A percentile compares a stretch with the other conserved stretches of the same genome.
Evolutionary conservation across 169 alveolate genomes (phyloP).

Genomic region (Cryptosporidium muris): DNA sequence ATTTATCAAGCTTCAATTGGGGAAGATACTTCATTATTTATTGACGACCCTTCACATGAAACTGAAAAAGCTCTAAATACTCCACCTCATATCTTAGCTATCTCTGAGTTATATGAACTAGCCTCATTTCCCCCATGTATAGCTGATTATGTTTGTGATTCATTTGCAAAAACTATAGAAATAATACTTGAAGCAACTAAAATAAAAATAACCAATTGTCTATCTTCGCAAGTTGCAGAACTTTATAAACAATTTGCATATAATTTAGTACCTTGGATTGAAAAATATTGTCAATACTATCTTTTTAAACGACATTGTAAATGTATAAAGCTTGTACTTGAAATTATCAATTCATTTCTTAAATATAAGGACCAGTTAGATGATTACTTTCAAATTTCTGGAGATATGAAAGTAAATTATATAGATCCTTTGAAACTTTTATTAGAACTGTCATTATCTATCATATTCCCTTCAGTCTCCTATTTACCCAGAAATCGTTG

Average conservation of each 20-base stretch:
- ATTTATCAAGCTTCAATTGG: too few relatives aligned
- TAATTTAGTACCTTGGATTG: conserved; percentile 14
- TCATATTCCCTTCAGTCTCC: conserved; percentile 60
- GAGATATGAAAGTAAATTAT: background rate
- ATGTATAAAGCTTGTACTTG: conserved; percentile 28
- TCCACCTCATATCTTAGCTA: too few relatives aligned
- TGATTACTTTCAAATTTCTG: background rate
- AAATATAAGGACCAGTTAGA: background rate
- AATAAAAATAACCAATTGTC: background rate
- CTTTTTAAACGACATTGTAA: conserved; percentile 24
- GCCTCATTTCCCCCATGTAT: too few relatives aligned
- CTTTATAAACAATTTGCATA: background rate
- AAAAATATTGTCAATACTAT: conserved; percentile 42
- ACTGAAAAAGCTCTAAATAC: too few relatives aligned
- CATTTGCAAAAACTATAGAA: too few relatives aligned
- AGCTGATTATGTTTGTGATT: too few relatives aligned
- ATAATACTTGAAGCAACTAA: too few relatives aligned
- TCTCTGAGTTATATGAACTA: too few relatives aligned
- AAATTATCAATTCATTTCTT: background rate
- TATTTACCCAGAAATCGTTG: conserved; percentile 38
- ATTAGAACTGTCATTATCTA: conserved; percentile 13
- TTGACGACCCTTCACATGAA: too few relatives aligned
- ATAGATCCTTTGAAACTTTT: conserved; percentile 20
- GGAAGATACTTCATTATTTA: too few relatives aligned
- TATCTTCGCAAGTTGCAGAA: conserved; percentile 6